Evolutionary conservation across 2,329 filamentous ascomycete genomes (phyloP), one percentile per base, ranked within the genome.

Genomic region (Alternaria sp.): DNA sequence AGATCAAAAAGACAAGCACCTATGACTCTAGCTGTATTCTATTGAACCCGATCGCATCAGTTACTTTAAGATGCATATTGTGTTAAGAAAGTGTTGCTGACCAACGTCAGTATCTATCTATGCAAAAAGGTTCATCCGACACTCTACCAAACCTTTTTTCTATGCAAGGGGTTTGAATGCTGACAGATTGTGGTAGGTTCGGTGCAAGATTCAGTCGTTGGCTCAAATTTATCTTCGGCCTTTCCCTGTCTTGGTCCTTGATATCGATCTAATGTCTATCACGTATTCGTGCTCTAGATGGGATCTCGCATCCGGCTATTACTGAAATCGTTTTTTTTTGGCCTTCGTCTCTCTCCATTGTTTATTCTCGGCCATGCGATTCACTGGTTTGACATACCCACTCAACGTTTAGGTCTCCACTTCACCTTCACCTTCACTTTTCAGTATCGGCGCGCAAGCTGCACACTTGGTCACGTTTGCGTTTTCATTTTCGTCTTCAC

Each of bases 21-120:
- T 70, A 50, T 65, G 49, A 20, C 7, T 11, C 7, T 4, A n/a
- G 9, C 38, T 25, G 5, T 66, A 61, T 73, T 9, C 69, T 70
- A 34, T 62, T 69, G 12, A 68, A 71, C 50, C 62, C 66, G 14
- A 72, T 75, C 36, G 53, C 9, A 63, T 63, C 46, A 64, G 64
- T 51, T 74, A 71, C 59, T 73, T 65, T 61, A 67, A 73, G 60
- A 64, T 45, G 36, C 38, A 22, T 18, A 30, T 9, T 4, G 2
- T 65, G 62, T 46, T 32, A 43, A 40, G 48, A 55, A 32, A 32
- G 27, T 55, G 25, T 45, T 43, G n/a, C 67, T 72, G 36, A 64
- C 66, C 20, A 67, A 67, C 11, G 48, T 70, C 58, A 65, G 72
- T 45, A 64, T 66, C 52, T 68, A 67, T 48, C 62, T 64, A 8